These are phyloP conservation scores for Phaffomyces antillensis DNA, from an alignment of 805 yeast genomes.

Conservation along the genomic window DNA sequence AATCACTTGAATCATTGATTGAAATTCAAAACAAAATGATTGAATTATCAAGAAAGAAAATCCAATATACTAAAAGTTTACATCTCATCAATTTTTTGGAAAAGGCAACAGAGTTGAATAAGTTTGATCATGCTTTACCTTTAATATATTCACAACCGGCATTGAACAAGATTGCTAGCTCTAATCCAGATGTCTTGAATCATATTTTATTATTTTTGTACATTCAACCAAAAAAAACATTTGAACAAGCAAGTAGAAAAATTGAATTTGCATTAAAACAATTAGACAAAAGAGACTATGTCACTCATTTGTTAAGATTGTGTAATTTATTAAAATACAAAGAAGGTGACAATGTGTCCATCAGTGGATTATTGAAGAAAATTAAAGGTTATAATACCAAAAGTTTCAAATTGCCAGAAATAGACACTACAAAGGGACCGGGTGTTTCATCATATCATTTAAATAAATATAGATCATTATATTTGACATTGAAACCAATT, in stretches of 20 bases:
- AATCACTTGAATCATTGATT: slow-evolving; percentile 14
- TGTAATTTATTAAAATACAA: slow-evolving; percentile 10
- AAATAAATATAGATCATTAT: slow-evolving; percentile 14
- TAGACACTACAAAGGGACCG: slow-evolving; percentile 7
- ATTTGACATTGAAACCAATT: slow-evolving; percentile 19
- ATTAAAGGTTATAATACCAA: neutral
- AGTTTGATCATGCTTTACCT: slow-evolving; percentile 18
- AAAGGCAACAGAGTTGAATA: slow-evolving; percentile 17
- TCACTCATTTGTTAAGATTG: slow-evolving; percentile 15
- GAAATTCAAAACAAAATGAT: slow-evolving; percentile 11
- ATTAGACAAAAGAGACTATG: slow-evolving; percentile 4
- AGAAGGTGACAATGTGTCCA: slow-evolving; percentile 6
- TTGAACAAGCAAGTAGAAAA: slow-evolving; percentile 10
- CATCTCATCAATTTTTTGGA: slow-evolving; percentile 17
- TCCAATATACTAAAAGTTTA: slow-evolving; percentile 14
- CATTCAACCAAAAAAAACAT: slow-evolving; percentile 16
- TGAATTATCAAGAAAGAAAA: slow-evolving; percentile 13
- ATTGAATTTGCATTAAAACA: slow-evolving; percentile 9
- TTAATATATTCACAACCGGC: slow-evolving; percentile 12
- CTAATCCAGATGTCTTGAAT: slow-evolving; percentile 12
- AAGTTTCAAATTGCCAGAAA: slow-evolving; percentile 6
- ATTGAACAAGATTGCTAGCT: slow-evolving; percentile 7
- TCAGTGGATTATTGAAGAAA: slow-evolving; percentile 3
- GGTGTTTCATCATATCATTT: slow-evolving; percentile 7
- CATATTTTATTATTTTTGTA: slow-evolving; percentile 16